These are phyloP conservation scores for Chlamydomonas asymmetrica DNA, from an alignment of 139 green algal genomes.

Conservation along the genomic window DNA sequence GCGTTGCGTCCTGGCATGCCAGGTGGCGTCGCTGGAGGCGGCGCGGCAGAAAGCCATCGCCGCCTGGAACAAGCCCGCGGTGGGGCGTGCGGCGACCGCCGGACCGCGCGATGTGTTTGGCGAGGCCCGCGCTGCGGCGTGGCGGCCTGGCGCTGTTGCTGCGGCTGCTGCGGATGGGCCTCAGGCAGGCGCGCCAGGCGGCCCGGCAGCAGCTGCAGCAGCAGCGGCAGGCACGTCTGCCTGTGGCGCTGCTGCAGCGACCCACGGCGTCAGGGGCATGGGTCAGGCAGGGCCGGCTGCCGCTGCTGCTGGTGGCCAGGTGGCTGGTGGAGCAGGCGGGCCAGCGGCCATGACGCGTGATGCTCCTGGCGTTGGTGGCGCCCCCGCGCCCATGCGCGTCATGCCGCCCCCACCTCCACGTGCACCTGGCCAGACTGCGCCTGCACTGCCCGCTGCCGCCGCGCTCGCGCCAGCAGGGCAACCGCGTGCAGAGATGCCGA, in stretches of 20 bases:
- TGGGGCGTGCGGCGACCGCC: constrained; percentile 6
- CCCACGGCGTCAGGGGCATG: background rate
- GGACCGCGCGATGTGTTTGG: constrained; percentile 28
- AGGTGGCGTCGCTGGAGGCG: constrained; percentile 54
- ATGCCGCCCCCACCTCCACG: too few species aligned
- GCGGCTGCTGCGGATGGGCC: background rate
- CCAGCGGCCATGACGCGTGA: background rate
- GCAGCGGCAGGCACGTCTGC: background rate
- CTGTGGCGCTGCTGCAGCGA: background rate
- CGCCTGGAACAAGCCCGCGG: constrained; percentile 43
- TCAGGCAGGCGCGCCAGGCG: background rate
- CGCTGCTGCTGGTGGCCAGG: background rate
- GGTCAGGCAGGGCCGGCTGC: too few species aligned
- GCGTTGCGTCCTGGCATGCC: constrained; percentile 21
- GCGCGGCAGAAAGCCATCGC: constrained; percentile 36
- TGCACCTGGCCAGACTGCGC: too few species aligned
- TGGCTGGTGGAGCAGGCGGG: background rate
- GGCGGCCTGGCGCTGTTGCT: background rate
- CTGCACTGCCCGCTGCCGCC: too few species aligned
- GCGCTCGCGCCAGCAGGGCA: too few species aligned
- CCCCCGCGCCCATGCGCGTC: too few species aligned
- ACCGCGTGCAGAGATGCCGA: too few species aligned
- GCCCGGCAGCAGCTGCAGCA: background rate
- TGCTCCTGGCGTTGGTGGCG: too few species aligned
- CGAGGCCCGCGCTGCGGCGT: constrained; percentile 23